These are phyloP conservation scores for Scalesia atractyloides DNA, from an alignment of 129 eudicot genomes.

Conservation along the genomic window DNA sequence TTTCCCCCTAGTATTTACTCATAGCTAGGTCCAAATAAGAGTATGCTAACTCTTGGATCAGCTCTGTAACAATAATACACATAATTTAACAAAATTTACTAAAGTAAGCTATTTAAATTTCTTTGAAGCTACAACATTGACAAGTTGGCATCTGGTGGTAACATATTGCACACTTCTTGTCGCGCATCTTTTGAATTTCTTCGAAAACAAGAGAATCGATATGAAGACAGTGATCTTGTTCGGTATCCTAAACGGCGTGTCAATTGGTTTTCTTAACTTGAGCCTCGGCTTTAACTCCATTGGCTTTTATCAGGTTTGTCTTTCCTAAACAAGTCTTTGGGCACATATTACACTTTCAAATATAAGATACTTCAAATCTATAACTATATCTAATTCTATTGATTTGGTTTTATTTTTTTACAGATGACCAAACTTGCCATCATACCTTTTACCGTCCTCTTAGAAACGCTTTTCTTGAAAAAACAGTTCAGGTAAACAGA, in stretches of 20 bases:
- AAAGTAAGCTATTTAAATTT: background rate
- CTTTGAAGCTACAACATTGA: slow-evolving; percentile 85
- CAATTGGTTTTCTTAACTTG: slow-evolving; percentile 88
- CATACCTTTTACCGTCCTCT: slow-evolving; percentile 81
- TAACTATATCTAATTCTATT: background rate
- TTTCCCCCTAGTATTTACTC: too few relatives aligned
- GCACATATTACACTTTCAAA: background rate
- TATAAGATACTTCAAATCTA: background rate
- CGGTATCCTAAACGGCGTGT: slow-evolving; percentile 83
- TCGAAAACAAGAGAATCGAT: slow-evolving; percentile 76
- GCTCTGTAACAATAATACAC: background rate
- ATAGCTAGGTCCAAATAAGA: too few relatives aligned
- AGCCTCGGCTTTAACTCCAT: slow-evolving; percentile 96
- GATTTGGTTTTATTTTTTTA: slow-evolving; percentile 5
- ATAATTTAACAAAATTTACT: background rate
- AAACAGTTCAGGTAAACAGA: slow-evolving; percentile 74
- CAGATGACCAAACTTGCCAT: slow-evolving; percentile 98
- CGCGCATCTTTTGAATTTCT: slow-evolving; percentile 75
- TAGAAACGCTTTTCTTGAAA: slow-evolving; percentile 83
- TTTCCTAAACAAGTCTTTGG: background rate
- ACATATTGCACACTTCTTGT: slow-evolving; percentile 89
- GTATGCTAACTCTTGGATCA: too few relatives aligned
- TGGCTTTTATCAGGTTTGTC: slow-evolving; percentile 83
- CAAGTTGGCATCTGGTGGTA: slow-evolving; percentile 98
- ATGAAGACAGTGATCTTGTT: slow-evolving; percentile 76